These are phyloP conservation scores for Arthrobotrys conoides DNA, from an alignment of 2,329 filamentous ascomycete genomes.

Conservation along the genomic window DNA sequence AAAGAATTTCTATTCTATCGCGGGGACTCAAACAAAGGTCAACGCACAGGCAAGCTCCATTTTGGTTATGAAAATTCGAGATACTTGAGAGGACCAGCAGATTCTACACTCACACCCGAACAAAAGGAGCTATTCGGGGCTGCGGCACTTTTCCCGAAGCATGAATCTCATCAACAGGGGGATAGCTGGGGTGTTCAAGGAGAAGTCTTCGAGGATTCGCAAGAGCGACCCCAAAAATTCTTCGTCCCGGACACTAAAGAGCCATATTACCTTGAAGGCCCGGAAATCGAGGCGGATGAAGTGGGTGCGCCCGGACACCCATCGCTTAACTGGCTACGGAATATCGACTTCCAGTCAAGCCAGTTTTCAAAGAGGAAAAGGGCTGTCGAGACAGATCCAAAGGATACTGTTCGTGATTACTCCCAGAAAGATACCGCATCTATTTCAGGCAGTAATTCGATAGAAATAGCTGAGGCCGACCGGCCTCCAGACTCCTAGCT, in stretches of 20 bases:
- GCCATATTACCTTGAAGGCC: constrained; percentile 18
- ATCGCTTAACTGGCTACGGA: background rate
- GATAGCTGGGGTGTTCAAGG: too few relatives aligned
- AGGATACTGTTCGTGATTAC: background rate
- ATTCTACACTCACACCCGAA: background rate
- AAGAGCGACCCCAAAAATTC: background rate
- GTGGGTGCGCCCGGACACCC: background rate
- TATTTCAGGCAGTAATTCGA: background rate
- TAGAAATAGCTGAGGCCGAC: background rate
- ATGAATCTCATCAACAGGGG: too few relatives aligned
- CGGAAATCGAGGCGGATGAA: background rate
- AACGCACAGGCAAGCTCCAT: background rate
- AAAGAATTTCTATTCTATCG: background rate
- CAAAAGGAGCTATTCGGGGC: background rate
- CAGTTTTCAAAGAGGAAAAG: background rate
- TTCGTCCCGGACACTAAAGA: background rate
- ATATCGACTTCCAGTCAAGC: background rate
- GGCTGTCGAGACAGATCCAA: background rate
- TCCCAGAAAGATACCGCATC: background rate
- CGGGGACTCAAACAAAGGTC: background rate
- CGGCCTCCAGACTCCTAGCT: too few relatives aligned
- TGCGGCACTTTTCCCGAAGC: background rate
- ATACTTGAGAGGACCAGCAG: background rate
- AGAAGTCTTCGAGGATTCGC: background rate
- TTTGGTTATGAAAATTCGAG: background rate